Evolutionary conservation across 2,329 filamentous ascomycete species (phyloP).

Genomic region (Tolypocladium ovalisporum): DNA sequence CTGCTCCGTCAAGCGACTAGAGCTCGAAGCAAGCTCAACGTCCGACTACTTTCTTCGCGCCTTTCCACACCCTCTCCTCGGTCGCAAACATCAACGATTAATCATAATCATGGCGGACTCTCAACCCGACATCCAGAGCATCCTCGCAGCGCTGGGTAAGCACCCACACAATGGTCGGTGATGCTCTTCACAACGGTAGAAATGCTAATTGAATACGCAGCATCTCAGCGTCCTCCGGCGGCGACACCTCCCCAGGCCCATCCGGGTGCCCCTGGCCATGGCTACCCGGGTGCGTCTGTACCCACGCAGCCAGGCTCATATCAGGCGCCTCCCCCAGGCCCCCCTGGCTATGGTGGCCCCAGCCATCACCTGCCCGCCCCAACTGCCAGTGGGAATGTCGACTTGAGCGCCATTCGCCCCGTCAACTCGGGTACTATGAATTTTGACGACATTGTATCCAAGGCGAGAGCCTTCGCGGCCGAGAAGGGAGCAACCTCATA

Average conservation of each 20-base stretch:
- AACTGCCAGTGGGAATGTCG: slow-evolving; percentile 63
- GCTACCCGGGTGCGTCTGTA: slow-evolving; percentile 26
- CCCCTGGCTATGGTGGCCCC: slow-evolving; percentile 24
- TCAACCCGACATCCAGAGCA: slow-evolving; percentile 32
- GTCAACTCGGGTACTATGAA: slow-evolving; percentile 72
- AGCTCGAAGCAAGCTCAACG: too few species aligned
- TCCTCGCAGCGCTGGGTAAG: slow-evolving; percentile 38
- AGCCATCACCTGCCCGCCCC: slow-evolving; percentile 52
- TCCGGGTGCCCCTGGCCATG: slow-evolving; percentile 23
- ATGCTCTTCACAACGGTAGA: too few species aligned
- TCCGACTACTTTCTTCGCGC: neutral
- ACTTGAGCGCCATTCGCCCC: slow-evolving; percentile 70
- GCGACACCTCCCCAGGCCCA: slow-evolving; percentile 31
- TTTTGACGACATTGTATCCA: slow-evolving; percentile 74
- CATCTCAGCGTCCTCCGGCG: slow-evolving; percentile 31
- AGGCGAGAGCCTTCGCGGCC: slow-evolving; percentile 70
- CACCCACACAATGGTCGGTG: slow-evolving; percentile 1
- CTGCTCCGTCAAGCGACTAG: neutral
- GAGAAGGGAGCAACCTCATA: slow-evolving; percentile 62
- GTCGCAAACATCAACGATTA: neutral
- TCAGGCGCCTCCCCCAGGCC: slow-evolving; percentile 24
- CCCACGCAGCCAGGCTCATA: slow-evolving; percentile 22
- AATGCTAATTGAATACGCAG: slow-evolving; percentile 13
- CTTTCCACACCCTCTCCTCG: neutral
- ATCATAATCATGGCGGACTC: slow-evolving; percentile 23